Percentiles rank a stretch among this genome's conserved stretches.
These are phyloP conservation scores for Candolleomyces efflorescens DNA, from an alignment of 768 basidiomycete species.

Conservation along the genomic window DNA sequence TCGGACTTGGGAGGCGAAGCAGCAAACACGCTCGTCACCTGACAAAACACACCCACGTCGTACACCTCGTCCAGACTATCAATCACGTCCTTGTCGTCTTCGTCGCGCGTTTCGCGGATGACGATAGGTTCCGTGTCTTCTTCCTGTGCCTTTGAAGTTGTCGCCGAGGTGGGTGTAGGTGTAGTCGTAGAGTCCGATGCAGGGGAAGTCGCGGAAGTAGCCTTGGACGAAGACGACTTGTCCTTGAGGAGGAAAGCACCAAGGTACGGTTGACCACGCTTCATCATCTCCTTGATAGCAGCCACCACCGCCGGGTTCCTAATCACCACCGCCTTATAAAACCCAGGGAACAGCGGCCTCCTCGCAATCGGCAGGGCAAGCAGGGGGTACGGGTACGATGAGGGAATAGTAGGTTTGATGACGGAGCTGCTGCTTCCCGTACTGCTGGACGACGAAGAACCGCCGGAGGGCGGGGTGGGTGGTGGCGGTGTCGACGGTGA, in stretches of 20 bases:
- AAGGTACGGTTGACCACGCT: conserved; percentile 93
- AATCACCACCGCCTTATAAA: conserved; percentile 97
- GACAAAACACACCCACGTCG: conserved; percentile 92
- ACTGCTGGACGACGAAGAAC: conserved; percentile 10
- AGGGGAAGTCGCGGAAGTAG: no score
- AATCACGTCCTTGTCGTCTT: conserved; percentile 89
- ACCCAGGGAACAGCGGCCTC: conserved; percentile 93
- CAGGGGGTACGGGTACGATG: conserved; percentile 81
- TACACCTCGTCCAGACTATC: conserved; percentile 85
- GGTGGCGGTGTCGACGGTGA: conserved; percentile 10
- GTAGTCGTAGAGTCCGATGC: no score
- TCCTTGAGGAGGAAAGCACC: conserved; percentile 97
- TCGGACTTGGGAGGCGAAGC: conserved; percentile 25
- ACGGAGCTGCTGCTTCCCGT: conserved; percentile 41
- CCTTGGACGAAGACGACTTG: no score
- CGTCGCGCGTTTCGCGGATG: conserved; percentile 34
- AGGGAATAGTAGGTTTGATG: conserved; percentile 84
- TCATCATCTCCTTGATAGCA: conserved; percentile 95
- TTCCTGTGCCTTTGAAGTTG: neutral
- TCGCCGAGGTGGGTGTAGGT: neutral
- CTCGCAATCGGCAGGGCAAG: conserved; percentile 94
- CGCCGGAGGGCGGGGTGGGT: conserved; percentile 26
- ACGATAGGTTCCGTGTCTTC: neutral
- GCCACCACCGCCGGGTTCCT: conserved; percentile 87
- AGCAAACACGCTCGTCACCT: conserved; percentile 91